phyloP scores from a whole-genome alignment of 352 stramenopile species.

The Globisporangium barbulae region DNA sequence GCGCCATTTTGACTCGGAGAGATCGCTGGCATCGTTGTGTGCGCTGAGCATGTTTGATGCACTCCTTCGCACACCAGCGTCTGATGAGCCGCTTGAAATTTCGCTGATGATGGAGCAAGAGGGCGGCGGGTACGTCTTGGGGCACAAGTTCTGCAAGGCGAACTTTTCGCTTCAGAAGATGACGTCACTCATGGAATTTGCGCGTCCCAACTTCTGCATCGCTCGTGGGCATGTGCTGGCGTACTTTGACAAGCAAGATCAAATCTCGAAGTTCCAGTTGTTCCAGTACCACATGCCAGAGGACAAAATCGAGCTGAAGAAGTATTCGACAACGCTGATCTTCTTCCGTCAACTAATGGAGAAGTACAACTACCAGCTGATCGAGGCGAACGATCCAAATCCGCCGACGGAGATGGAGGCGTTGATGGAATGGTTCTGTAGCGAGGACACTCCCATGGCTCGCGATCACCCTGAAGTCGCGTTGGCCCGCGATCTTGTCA shows the following conservation, averaged over 20 bases:
- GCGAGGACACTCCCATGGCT: constrained; percentile 72
- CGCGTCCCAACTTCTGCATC: constrained; percentile 70
- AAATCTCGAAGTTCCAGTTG: constrained; percentile 53
- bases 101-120: constrained; percentile 81
- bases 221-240: constrained; percentile 68
- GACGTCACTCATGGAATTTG: constrained; percentile 83
- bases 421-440: constrained; percentile 88
- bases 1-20: constrained; percentile 85
- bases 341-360: constrained; percentile 88
- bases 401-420: constrained; percentile 89
- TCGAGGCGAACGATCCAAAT: constrained; percentile 73
- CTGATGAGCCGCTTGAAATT: constrained; percentile 73
- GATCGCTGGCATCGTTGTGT: constrained; percentile 74
- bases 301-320: constrained; percentile 87
- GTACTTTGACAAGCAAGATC: constrained; percentile 75
- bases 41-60: constrained; percentile 80
- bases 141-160: constrained; percentile 82
- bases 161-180: constrained; percentile 78
- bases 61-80: constrained; percentile 72
- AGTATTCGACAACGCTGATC: constrained; percentile 85
- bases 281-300: constrained; percentile 89
- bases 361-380: constrained; percentile 78
- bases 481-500: constrained; percentile 73
- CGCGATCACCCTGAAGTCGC: constrained; percentile 79
- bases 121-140: constrained; percentile 70